A percentile compares a stretch with the other conserved stretches of the same genome.
These are phyloP conservation scores for Dillenia turbinata DNA, from an alignment of 164 flowering plant genomes.

Conservation along the genomic window DNA sequence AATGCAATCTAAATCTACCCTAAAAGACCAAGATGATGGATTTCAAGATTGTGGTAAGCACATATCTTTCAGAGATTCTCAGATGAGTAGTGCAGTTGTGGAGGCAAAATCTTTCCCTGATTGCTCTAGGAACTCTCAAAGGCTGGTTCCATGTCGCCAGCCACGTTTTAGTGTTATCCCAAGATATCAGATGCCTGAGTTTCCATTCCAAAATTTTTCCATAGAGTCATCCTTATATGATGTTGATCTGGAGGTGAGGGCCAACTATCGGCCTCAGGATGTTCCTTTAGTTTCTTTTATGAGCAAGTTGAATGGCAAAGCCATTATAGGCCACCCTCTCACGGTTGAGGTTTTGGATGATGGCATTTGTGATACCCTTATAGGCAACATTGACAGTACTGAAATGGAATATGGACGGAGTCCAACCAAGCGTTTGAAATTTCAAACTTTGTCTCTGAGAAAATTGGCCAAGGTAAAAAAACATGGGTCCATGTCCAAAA, in stretches of 20 bases:
- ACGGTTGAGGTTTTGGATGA: conserved; percentile 55
- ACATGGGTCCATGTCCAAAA: conserved; percentile 40
- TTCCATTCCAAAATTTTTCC: conserved; percentile 14
- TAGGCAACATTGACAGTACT: conserved; percentile 16
- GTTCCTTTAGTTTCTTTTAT: conserved; percentile 80
- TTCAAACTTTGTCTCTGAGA: conserved; percentile 14
- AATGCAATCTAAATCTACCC: conserved; percentile 9
- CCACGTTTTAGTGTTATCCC: conserved; percentile 42
- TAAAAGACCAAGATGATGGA: conserved; percentile 23
- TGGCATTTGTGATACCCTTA: conserved; percentile 35
- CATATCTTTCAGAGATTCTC: conserved; percentile 14
- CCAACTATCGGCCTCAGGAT: conserved; percentile 47
- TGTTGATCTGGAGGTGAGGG: conserved; percentile 56
- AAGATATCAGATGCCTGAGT: conserved; percentile 33
- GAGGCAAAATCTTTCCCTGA: conserved; percentile 7
- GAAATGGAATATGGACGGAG: conserved; percentile 13
- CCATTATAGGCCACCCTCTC: conserved; percentile 80
- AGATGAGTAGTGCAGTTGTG: conserved; percentile 4
- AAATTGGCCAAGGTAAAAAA: conserved; percentile 38
- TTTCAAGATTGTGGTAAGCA: conserved; percentile 22
- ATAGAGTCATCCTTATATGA: conserved; percentile 38
- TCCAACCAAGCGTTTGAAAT: conserved; percentile 11
- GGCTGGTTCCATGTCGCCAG: conserved; percentile 40
- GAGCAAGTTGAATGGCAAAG: conserved; percentile 77
- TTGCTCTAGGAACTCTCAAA: conserved; percentile 23